phyloP scores from a whole-genome alignment of 2,329 filamentous ascomycete genomes.

The Fusarium sarcochroum region DNA sequence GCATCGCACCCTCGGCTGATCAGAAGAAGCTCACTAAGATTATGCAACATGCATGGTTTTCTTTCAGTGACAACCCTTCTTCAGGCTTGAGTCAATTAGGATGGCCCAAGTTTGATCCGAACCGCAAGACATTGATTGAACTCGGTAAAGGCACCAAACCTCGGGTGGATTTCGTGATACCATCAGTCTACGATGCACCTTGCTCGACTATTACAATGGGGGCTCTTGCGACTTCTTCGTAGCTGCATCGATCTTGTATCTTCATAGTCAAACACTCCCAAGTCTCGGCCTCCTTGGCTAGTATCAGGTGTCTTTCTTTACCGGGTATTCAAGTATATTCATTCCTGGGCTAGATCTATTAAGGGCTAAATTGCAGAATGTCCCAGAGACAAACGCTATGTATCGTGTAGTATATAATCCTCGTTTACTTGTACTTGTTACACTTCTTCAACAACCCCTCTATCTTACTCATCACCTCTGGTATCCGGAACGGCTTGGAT shows the following conservation, averaged over 20 bases:
- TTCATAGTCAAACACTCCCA: too few relatives aligned
- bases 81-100: conserved; percentile 50
- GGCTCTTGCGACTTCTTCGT: conserved; percentile 20
- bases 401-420: not conserved
- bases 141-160: conserved; percentile 27
- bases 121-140: conserved; percentile 27
- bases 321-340: too few relatives aligned
- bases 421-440: not conserved
- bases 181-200: conserved; percentile 30
- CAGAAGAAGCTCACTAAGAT: conserved; percentile 53
- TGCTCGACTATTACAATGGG: conserved; percentile 42
- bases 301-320: too few relatives aligned
- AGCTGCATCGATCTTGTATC: not conserved
- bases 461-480: conserved; percentile 69
- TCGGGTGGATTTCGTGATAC: conserved; percentile 21
- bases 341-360: not conserved
- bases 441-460: conserved; percentile 25
- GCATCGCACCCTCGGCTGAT: conserved; percentile 49
- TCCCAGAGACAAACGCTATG: not conserved
- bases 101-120: conserved; percentile 45
- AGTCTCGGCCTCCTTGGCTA: too few relatives aligned
- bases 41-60: conserved; percentile 59
- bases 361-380: too few relatives aligned
- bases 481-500: conserved; percentile 69
- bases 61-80: conserved; percentile 56